phyloP scores from a whole-genome alignment of 495 filamentous ascomycete genomes.

The Hapsidospora chrysogenum region DNA sequence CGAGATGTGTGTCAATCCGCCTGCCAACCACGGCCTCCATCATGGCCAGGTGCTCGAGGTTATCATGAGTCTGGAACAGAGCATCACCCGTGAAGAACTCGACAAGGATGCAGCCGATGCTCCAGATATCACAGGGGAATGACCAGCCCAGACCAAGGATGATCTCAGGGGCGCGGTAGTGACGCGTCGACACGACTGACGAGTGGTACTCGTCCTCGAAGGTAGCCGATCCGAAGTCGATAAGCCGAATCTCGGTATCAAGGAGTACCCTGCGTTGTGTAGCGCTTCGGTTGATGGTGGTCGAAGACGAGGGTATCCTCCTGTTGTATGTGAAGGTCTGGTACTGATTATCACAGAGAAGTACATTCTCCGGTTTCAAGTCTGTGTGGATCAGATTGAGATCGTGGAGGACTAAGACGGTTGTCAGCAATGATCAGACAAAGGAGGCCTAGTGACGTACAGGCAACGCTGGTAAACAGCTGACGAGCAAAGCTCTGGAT shows the following conservation, averaged over 20 bases:
- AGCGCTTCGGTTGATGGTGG: slow-evolving; percentile 55
- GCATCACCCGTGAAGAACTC: slow-evolving; percentile 98
- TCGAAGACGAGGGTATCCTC: slow-evolving; percentile 81
- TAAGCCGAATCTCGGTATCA: slow-evolving; percentile 90
- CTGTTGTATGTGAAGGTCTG: slow-evolving; percentile 97
- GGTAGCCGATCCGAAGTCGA: slow-evolving; percentile 95
- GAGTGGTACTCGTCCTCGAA: slow-evolving; percentile 99
- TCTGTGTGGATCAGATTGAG: slow-evolving; percentile 97
- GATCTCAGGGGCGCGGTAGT: slow-evolving; percentile 94
- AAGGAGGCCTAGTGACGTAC: too few species aligned
- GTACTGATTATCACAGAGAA: slow-evolving; percentile 75
- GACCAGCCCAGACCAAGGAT: slow-evolving; percentile 96
- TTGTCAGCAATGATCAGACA: too few species aligned
- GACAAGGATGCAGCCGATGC: slow-evolving; percentile 96
- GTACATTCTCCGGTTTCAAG: slow-evolving; percentile 95
- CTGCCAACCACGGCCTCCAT: slow-evolving; percentile 81
- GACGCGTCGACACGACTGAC: slow-evolving; percentile 87
- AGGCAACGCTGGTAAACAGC: slow-evolving; percentile 93
- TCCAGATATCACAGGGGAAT: slow-evolving; percentile 97
- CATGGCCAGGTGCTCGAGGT: slow-evolving; percentile 97
- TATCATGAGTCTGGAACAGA: slow-evolving; percentile 95
- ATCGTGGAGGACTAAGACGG: slow-evolving; percentile 68
- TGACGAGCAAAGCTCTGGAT: slow-evolving; percentile 95
- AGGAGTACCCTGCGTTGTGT: slow-evolving; percentile 76
- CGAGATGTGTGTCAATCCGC: slow-evolving; percentile 56